Conservation (phyloP, 331 rosid species). For the Pyracantha coccinea region DNA sequence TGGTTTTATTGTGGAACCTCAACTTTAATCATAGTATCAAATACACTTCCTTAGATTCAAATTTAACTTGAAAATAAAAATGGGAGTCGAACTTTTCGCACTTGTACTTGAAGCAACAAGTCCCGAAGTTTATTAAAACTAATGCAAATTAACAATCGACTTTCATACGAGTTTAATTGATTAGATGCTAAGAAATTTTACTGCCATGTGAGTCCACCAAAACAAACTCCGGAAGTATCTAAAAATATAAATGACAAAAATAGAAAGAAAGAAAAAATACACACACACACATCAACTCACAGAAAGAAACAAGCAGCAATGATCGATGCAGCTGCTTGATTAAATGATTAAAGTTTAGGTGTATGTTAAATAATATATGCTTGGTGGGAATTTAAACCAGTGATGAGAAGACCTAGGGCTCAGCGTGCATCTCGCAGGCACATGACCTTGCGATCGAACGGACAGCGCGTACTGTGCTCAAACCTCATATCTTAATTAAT, state of each 20-base stretch:
- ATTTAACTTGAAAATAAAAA: too few species aligned
- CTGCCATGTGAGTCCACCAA: not conserved
- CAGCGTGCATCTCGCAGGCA: conserved; percentile 89
- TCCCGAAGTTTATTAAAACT: not conserved
- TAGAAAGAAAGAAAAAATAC: not conserved
- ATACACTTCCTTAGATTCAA: too few species aligned
- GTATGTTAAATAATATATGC: not conserved
- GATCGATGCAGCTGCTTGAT: conserved; percentile 3
- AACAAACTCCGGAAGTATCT: not conserved
- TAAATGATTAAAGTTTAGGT: not conserved
- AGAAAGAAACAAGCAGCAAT: conserved; percentile 3
- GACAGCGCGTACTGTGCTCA: conserved; percentile 39
- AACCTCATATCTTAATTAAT: not conserved
- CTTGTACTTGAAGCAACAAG: too few species aligned
- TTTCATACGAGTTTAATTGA: not conserved
- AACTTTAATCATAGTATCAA: too few species aligned
- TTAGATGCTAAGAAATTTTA: not conserved
- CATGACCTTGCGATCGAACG: conserved; percentile 17
- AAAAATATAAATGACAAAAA: not conserved
- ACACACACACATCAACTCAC: not conserved
- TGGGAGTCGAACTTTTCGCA: not conserved
- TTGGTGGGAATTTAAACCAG: conserved; percentile 8
- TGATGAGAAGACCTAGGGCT: conserved; percentile 19
- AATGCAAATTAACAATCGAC: not conserved
- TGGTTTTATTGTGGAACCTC: too few species aligned